Percentiles rank a stretch among this genome's conserved stretches.
Conservation (phyloP, 305 asterid species). For the Rubia tinctorum region DNA sequence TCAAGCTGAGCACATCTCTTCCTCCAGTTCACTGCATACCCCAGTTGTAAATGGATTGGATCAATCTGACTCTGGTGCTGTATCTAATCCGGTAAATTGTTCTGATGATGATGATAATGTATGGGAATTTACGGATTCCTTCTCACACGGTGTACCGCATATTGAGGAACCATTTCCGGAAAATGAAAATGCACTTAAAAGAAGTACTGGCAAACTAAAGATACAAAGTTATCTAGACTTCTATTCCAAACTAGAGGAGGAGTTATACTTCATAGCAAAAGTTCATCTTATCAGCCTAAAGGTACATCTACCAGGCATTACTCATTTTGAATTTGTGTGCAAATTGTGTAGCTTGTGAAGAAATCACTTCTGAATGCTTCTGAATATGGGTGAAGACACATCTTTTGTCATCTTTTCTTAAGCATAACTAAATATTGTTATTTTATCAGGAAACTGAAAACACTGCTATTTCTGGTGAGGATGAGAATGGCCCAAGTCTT, state of each 20-base stretch:
- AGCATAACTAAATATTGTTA: not conserved
- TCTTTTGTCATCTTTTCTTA: not conserved
- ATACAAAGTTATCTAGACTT: slow-evolving; percentile 51
- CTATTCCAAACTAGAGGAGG: slow-evolving; percentile 53
- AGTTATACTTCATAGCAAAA: slow-evolving; percentile 39
- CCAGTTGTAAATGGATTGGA: slow-evolving; percentile 28
- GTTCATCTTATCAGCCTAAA: slow-evolving; percentile 43
- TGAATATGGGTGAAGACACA: not conserved
- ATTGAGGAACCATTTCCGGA: slow-evolving; percentile 27
- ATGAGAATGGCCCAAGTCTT: slow-evolving; percentile 29
- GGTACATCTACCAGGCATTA: slow-evolving; percentile 32
- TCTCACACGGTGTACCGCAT: slow-evolving; percentile 27
- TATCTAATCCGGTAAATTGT: slow-evolving; percentile 33
- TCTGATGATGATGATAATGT: slow-evolving; percentile 37
- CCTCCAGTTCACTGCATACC: slow-evolving; percentile 25
- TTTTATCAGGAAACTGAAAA: slow-evolving; percentile 40
- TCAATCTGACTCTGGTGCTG: slow-evolving; percentile 28
- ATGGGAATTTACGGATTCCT: slow-evolving; percentile 65
- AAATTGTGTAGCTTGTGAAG: not conserved
- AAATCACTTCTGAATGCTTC: not conserved
- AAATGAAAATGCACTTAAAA: slow-evolving; percentile 30
- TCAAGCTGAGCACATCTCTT: slow-evolving; percentile 49
- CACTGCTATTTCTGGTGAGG: slow-evolving; percentile 30
- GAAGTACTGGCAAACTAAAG: slow-evolving; percentile 39
- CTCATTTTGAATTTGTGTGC: not conserved